Evolutionary conservation across 1,284 basidiomycete genomes (phyloP).

Genomic region (Leccinum laetum): DNA sequence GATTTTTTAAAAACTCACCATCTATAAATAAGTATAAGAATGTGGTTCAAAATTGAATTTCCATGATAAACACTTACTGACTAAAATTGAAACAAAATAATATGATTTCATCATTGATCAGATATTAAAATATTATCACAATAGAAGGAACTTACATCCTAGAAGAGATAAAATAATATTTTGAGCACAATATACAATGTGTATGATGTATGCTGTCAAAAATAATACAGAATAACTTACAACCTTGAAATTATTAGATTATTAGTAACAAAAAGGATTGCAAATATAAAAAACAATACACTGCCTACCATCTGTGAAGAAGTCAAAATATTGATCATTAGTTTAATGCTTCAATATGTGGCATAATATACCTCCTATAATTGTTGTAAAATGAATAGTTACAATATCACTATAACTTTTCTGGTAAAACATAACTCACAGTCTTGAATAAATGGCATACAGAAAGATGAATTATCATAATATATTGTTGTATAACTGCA

Average conservation of each 20-base stretch:
- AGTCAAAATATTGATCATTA: too few relatives aligned
- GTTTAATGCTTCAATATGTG: too few relatives aligned
- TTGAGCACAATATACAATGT: rapidly evolving
- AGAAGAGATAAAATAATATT: background rate
- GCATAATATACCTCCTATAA: too few relatives aligned
- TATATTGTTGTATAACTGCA: too few relatives aligned
- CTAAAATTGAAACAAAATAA: background rate
- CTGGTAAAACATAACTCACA: too few relatives aligned
- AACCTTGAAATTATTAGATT: background rate
- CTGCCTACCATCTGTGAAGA: too few relatives aligned
- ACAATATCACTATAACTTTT: too few relatives aligned
- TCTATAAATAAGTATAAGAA: background rate
- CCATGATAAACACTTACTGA: background rate
- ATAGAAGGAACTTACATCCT: background rate
- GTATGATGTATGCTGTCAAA: background rate
- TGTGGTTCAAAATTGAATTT: background rate
- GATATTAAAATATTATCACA: background rate
- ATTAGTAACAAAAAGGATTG: too few relatives aligned
- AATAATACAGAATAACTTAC: background rate
- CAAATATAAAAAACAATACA: too few relatives aligned
- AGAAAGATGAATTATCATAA: too few relatives aligned
- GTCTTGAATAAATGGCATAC: too few relatives aligned
- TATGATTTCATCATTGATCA: background rate
- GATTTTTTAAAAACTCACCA: background rate
- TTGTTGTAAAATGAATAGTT: too few relatives aligned